phyloP scores from a whole-genome alignment of 371 early-diverging fungal genomes.

The Mucor velutinosus region DNA sequence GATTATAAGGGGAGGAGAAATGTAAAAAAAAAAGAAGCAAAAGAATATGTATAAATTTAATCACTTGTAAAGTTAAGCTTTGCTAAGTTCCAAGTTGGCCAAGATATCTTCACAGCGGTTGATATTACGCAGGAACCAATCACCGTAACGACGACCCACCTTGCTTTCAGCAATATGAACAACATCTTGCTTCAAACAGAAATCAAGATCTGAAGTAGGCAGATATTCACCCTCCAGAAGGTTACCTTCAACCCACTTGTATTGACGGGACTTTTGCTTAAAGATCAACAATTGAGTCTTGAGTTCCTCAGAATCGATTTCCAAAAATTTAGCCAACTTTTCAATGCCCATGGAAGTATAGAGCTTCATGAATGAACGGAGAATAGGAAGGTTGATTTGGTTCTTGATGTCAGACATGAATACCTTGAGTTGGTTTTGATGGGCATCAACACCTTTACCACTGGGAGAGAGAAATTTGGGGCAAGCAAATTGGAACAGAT shows the following conservation, averaged over 20 bases:
- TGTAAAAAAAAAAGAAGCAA: background rate
- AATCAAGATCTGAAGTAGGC: constrained; percentile 86
- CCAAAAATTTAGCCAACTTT: constrained; percentile 88
- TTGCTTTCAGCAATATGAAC: constrained; percentile 94
- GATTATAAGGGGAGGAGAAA: background rate
- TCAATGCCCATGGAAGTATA: constrained; percentile 90
- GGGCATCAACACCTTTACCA: constrained; percentile 64
- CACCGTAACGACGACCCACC: constrained; percentile 89
- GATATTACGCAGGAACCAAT: constrained; percentile 94
- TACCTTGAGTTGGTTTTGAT: constrained; percentile 79
- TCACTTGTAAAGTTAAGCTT: constrained; percentile 23
- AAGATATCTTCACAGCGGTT: constrained; percentile 80
- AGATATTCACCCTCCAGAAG: constrained; percentile 82
- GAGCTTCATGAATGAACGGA: constrained; percentile 92
- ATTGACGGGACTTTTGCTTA: constrained; percentile 92
- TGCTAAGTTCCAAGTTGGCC: constrained; percentile 46
- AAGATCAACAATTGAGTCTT: constrained; percentile 85
- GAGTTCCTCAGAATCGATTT: constrained; percentile 78
- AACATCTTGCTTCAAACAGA: constrained; percentile 90
- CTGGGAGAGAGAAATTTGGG: constrained; percentile 94
- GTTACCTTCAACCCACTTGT: constrained; percentile 74
- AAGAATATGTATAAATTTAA: background rate
- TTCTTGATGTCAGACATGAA: constrained; percentile 85
- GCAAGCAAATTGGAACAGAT: constrained; percentile 89
- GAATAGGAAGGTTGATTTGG: constrained; percentile 84